Base-by-base conservation (phyloP, 768 basidiomycete genomes). In the Xerocomellus amylosporus region DNA sequence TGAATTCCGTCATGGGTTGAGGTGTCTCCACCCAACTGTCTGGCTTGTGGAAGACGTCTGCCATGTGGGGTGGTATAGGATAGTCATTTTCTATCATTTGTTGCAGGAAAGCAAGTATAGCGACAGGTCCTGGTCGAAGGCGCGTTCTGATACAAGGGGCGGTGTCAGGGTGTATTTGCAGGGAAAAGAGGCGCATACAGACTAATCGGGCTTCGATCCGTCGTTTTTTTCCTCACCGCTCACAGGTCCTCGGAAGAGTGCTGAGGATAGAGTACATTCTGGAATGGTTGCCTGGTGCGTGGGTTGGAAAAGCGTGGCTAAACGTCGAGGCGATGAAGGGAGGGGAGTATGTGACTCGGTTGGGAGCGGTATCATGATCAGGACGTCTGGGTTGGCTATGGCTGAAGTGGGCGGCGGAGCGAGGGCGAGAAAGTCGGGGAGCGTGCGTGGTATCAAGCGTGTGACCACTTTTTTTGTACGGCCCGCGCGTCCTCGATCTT, bases 61-160 rank as follows among this genome's bases (percentile, higher is more conserved):
- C 83, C 74, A 93, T 79, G 64, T 95, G 95, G 0, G 86, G 86
- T 8, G 94, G 92, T 49, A 93, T 75, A 0, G 89, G 91, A 62
- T 97, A 98, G 49, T 94, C 92, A 64, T 98, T 93, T 64, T 98
- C 92, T 49, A 90, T 77, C 93, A 98, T 95, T 66, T 95, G 88
- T 56, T 90, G 85, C 22, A 85, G 71, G 86, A 82, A 36, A 98
- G 77, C 39, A 91, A 64, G 71, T 92, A 96, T 51, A 84, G 77
- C 47, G 81, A 66, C 6, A 91, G 86, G 37, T 84, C 81, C 58
- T 80, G 80, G 40, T 85, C n/a, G n/a, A n/a, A n/a, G n/a, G n/a
- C n/a, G n/a, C n/a, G n/a, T n/a, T n/a, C n/a, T n/a, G n/a, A n/a
- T 86, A 61, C 63, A 55, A 2, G 34, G 53, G 46, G 40, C 2